Conservation (phyloP, 73 alveolate genomes). For the Uronychia binucleata region DNA sequence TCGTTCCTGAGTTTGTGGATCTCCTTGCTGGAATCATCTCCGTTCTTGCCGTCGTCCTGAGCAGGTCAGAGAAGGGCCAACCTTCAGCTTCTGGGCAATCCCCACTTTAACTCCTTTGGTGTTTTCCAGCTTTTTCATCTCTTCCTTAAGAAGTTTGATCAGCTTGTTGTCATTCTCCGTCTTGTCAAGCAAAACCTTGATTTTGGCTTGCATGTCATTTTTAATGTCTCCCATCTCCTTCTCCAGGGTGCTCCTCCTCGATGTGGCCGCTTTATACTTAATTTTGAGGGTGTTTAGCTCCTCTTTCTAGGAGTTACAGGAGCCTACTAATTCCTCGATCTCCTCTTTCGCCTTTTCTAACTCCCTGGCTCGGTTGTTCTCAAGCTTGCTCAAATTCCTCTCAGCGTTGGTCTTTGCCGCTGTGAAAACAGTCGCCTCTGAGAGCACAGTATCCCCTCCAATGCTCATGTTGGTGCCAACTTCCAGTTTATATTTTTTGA, state of each 20-base stretch:
- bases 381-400: constrained; percentile 44
- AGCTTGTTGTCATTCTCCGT: constrained; percentile 73
- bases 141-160: constrained; percentile 49
- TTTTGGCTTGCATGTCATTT: constrained; percentile 28
- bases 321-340: constrained; percentile 14
- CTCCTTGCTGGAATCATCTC: constrained; percentile 6
- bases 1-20: constrained; percentile 26
- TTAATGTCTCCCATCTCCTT: constrained; percentile 39
- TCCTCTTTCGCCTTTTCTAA: constrained; percentile 48
- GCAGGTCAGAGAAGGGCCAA: constrained; percentile 5
- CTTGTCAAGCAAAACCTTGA: constrained; percentile 57
- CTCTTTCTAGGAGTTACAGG: constrained; percentile 1
- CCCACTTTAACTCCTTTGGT: constrained; percentile 42
- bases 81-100: constrained; percentile 5
- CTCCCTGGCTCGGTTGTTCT: constrained; percentile 50
- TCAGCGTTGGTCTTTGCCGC: constrained; percentile 56
- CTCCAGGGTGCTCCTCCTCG: constrained; percentile 58
- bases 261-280: constrained; percentile 62
- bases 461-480: neutral
- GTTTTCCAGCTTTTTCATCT: constrained; percentile 29
- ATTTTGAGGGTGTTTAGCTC: constrained; percentile 22
- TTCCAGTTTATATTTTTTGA: constrained; percentile 43
- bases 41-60: neutral
- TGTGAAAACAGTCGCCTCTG: constrained; percentile 18
- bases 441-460: constrained; percentile 12